A percentile compares a stretch with the other conserved stretches of the same genome.
phyloP scores from a whole-genome alignment of 352 stramenopile species.

The Globisporangium camurandrum region DNA sequence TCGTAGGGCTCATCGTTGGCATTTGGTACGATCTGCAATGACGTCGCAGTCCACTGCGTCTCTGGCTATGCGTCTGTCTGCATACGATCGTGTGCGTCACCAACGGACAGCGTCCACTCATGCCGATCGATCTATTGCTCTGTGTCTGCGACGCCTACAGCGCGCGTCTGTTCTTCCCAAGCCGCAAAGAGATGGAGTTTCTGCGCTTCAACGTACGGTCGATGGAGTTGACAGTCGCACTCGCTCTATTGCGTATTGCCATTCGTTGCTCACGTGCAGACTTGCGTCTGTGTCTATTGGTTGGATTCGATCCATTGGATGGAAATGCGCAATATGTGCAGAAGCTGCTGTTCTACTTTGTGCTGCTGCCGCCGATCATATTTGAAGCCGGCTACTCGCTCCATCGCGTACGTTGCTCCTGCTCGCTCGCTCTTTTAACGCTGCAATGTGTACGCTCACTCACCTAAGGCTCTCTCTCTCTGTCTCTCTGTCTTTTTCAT shows the following conservation, averaged over 20 bases:
- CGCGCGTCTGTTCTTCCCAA: slow-evolving; percentile 78
- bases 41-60: background rate
- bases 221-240: too few relatives aligned
- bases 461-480: background rate
- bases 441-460: background rate
- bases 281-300: background rate
- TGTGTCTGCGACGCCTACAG: slow-evolving; percentile 14
- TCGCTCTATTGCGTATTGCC: background rate
- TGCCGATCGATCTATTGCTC: too few relatives aligned
- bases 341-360: slow-evolving; percentile 95
- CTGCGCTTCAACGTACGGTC: slow-evolving; percentile 83
- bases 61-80: background rate
- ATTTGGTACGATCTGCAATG: slow-evolving; percentile 29
- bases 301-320: too few relatives aligned
- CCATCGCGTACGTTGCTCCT: slow-evolving; percentile 32
- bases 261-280: background rate
- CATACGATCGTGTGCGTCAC: too few relatives aligned
- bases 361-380: slow-evolving; percentile 96
- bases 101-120: too few relatives aligned
- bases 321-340: too few relatives aligned
- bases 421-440: background rate
- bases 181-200: slow-evolving; percentile 86
- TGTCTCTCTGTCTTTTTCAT: background rate
- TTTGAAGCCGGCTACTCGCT: slow-evolving; percentile 96
- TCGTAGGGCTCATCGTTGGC: slow-evolving; percentile 87